Conservation (phyloP, 495 filamentous ascomycete genomes). For the Penicillium ochrochloron region DNA sequence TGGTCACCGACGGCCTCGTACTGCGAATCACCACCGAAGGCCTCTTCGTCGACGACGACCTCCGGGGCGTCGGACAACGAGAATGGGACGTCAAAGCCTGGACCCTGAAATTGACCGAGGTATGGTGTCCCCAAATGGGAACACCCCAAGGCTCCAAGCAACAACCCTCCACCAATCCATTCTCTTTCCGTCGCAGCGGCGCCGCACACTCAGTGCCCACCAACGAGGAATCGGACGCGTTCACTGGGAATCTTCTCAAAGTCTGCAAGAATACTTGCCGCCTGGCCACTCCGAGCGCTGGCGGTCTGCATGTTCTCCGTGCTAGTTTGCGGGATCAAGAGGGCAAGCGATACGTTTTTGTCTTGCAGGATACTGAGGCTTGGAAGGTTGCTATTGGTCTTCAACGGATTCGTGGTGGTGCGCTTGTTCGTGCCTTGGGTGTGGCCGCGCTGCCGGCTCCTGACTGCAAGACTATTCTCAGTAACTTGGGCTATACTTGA, state of each 20-base stretch:
- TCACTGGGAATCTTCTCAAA: constrained; percentile 59
- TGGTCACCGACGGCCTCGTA: constrained; percentile 84
- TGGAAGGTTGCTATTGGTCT: constrained; percentile 92
- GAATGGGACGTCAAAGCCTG: constrained; percentile 99
- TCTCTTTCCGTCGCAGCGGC: constrained; percentile 38
- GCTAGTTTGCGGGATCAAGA: constrained; percentile 84
- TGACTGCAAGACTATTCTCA: constrained; percentile 65
- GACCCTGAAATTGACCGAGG: constrained; percentile 90
- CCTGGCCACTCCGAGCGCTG: constrained; percentile 44
- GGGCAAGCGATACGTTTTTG: constrained; percentile 79
- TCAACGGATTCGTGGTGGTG: constrained; percentile 71
- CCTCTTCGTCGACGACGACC: constrained; percentile 94
- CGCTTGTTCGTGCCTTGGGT: constrained; percentile 69
- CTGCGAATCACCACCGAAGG: constrained; percentile 87
- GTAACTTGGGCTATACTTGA: constrained; percentile 63
- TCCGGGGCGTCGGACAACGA: constrained; percentile 81
- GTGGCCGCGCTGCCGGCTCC: constrained; percentile 60
- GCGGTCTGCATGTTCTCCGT: constrained; percentile 76
- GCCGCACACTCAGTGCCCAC: constrained; percentile 53
- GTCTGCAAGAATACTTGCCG: constrained; percentile 67
- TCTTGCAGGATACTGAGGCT: constrained; percentile 79
- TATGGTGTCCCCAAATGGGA: constrained; percentile 71
- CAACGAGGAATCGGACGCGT: constrained; percentile 66
- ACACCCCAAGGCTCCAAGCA: constrained; percentile 27
- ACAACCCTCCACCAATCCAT: constrained; percentile 36